A percentile compares a stretch with the other conserved stretches of the same genome.
phyloP scores from a whole-genome alignment of 805 yeast species.

The Myxozyma neglecta region DNA sequence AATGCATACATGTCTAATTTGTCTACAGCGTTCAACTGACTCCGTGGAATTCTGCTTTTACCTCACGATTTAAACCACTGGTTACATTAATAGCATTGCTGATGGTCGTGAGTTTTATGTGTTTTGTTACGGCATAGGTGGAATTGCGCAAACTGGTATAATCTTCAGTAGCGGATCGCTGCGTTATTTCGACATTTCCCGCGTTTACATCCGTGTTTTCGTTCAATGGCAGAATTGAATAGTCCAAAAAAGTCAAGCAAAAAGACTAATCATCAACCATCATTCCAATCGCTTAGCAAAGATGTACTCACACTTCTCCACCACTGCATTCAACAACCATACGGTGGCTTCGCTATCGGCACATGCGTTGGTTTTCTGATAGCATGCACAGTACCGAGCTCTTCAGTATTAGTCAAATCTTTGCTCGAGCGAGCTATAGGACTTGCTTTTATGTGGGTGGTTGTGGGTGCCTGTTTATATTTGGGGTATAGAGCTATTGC shows the following conservation, averaged over 20 bases:
- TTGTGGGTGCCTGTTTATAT: background rate
- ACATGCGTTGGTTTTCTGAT: conserved; percentile 19
- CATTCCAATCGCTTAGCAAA: background rate
- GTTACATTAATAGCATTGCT: no score
- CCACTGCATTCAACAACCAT: conserved; percentile 2
- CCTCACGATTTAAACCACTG: no score
- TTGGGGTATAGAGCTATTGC: background rate
- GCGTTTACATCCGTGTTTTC: background rate
- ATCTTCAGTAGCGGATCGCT: background rate
- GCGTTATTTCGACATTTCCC: background rate
- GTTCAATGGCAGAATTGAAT: background rate
- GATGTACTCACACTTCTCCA: background rate
- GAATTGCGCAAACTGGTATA: background rate
- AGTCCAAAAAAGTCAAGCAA: background rate
- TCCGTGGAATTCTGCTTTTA: no score
- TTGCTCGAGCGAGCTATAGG: background rate
- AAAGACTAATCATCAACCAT: background rate
- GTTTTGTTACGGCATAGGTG: no score
- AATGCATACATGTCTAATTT: no score
- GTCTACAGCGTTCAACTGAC: no score
- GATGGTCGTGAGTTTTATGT: no score
- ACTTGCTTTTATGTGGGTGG: conserved; percentile 7
- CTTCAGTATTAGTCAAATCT: conserved; percentile 1
- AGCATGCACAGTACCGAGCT: conserved; percentile 9
- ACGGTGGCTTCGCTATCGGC: conserved; percentile 10